Evolutionary conservation across 1,284 basidiomycete species (phyloP), one percentile per base, ranked within the genome.

Genomic region (Hemileia vastatrix): DNA sequence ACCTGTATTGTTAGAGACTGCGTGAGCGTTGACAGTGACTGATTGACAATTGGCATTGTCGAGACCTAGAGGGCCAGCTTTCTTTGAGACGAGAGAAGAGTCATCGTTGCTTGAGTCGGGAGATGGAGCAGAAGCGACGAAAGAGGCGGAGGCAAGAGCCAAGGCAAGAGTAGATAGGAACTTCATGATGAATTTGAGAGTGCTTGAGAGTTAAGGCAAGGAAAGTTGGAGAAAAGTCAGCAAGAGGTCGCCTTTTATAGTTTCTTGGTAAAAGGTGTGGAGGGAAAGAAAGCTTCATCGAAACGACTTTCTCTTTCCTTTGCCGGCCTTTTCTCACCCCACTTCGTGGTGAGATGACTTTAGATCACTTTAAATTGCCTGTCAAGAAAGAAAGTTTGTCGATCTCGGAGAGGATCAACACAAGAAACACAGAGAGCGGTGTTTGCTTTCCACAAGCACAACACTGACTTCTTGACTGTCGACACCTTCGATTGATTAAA

Each of bases 11-110:
- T 50, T 53, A 5, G 66, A 6, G 51, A 64, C 67, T 60, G 65
- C 53, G 6, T 60, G 54, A 27, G 67, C 44, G 3, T 52, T 33
- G 11, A 70, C 55, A 6, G 43, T 58, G 15, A 69, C 18, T 43
- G 63, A 43, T 23, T 44, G 4, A 31, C 69, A 70, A 2, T 55
- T 19, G 36, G 65, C 60, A 23, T 70, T 70, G 60, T 49, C 4
- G 4, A 70, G 65, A 31, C 69, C 68, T 18, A 65, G 64, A 1
- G 69, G 66, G 11, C 69, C 69, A 4, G 57, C 19, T 19, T 24
- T 19, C 11, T 62, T 31, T 40, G 31, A 33, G 24, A 49, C 49
- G 13, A 44, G 40, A n/a, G 66, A 64, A 31, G 18, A 31, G 45
- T 24, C 31, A 49, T 44, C 24, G 27, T 40, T 23, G 32, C 24